These are phyloP conservation scores for Drosera spatulata DNA, from an alignment of 179 eudicot species.

Conservation along the genomic window DNA sequence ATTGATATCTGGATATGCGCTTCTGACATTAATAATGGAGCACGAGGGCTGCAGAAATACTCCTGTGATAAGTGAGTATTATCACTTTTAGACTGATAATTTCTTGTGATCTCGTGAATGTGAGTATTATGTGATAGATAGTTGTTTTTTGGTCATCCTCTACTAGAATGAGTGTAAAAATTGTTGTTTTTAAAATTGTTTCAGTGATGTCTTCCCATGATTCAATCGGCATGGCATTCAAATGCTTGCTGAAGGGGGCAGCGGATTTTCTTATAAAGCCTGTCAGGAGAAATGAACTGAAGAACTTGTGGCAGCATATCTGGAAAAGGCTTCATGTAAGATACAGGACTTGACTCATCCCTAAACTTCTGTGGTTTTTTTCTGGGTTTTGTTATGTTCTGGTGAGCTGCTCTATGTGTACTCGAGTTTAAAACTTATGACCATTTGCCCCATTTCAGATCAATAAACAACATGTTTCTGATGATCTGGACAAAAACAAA, in stretches of 20 bases:
- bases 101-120: too few relatives aligned
- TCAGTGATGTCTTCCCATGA: conserved; percentile 66
- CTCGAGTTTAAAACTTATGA: not conserved
- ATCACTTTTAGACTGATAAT: not conserved
- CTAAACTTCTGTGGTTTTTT: not conserved
- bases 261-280: conserved; percentile 65
- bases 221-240: conserved; percentile 45
- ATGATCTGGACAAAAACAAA: not conserved
- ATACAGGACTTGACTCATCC: not conserved
- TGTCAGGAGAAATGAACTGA: conserved; percentile 54
- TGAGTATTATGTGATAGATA: too few relatives aligned
- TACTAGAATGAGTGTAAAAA: not conserved
- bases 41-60: conserved; percentile 49
- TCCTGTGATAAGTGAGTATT: conserved; percentile 49
- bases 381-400: not conserved
- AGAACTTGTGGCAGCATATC: conserved; percentile 67
- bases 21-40: conserved; percentile 49
- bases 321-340: conserved; percentile 47
- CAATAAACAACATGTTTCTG: conserved; percentile 10
- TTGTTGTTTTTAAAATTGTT: not conserved
- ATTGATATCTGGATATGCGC: conserved; percentile 64
- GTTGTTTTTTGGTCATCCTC: not conserved
- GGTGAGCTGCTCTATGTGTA: not conserved
- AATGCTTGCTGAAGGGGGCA: conserved; percentile 58
- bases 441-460: conserved; percentile 8